Conservation (phyloP, 2,329 filamentous ascomycete genomes). For the Penicillium sclerotiorum region DNA sequence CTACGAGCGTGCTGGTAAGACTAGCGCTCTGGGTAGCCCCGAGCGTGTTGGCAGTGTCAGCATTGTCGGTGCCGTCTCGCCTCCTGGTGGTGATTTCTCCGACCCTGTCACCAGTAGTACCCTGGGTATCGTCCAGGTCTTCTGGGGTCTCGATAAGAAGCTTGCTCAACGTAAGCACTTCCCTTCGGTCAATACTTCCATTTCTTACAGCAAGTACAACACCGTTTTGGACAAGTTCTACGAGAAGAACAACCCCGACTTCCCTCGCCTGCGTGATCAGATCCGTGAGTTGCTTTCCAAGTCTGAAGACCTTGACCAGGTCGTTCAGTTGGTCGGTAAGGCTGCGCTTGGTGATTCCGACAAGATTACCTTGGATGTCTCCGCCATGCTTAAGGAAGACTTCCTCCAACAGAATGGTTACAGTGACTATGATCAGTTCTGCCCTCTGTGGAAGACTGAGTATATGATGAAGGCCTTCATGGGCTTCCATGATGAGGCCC, state of each 20-base stretch:
- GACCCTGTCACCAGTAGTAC: slow-evolving; percentile 95
- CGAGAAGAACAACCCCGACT: slow-evolving; percentile 89
- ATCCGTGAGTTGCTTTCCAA: slow-evolving; percentile 92
- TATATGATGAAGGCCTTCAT: slow-evolving; percentile 99
- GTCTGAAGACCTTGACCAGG: slow-evolving; percentile 96
- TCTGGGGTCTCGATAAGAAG: slow-evolving; percentile 99
- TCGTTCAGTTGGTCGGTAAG: slow-evolving; percentile 97
- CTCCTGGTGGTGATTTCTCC: slow-evolving; percentile 97
- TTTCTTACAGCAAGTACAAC: slow-evolving; percentile 97
- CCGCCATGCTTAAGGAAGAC: slow-evolving; percentile 92
- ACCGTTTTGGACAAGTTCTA: slow-evolving; percentile 88
- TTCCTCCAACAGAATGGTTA: slow-evolving; percentile 99
- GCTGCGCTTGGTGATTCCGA: slow-evolving; percentile 92
- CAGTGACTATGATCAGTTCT: slow-evolving; percentile 99
- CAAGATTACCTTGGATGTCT: slow-evolving; percentile 96
- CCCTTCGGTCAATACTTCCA: slow-evolving; percentile 92
- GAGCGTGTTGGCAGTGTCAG: slow-evolving; percentile 90
- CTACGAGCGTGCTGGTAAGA: slow-evolving; percentile 96
- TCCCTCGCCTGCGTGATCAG: slow-evolving; percentile 87
- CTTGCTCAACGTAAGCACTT: slow-evolving; percentile 98
- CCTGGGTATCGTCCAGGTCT: slow-evolving; percentile 96
- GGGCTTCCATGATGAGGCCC: slow-evolving; percentile 94
- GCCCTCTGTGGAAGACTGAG: slow-evolving; percentile 98
- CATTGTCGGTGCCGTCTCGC: slow-evolving; percentile 96
- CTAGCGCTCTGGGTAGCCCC: slow-evolving; percentile 82